Evolutionary conservation across 805 yeast species (phyloP).

Genomic region (Ogataea glucozyma): DNA sequence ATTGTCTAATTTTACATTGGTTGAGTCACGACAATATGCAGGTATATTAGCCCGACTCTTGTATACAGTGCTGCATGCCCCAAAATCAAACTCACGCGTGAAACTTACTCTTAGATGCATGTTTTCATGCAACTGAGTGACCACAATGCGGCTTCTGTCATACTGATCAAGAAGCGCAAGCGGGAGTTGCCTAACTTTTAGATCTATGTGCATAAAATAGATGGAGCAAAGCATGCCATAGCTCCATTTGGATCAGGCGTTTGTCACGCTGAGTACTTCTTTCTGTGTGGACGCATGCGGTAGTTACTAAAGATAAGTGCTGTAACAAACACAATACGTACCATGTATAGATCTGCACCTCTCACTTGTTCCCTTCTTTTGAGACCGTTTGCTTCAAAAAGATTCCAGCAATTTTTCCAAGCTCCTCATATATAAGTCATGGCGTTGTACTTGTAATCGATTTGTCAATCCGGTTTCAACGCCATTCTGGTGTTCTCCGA

Average conservation of each 20-base stretch:
- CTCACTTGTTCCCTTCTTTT: slow-evolving; percentile 1
- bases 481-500: not conserved
- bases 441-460: not conserved
- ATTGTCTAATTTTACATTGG: not conserved
- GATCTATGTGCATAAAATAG: not conserved
- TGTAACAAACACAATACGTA: slow-evolving; percentile 1
- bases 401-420: not conserved
- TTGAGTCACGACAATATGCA: not conserved
- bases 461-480: not conserved
- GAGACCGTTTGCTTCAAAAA: slow-evolving; percentile 7
- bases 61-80: not conserved
- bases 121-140: not conserved
- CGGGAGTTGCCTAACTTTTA: not conserved
- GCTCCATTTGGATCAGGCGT: not conserved
- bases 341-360: slow-evolving; percentile 6
- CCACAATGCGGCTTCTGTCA: slow-evolving; percentile 7
- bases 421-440: not conserved
- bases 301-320: slow-evolving; percentile 1
- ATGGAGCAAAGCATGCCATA: not conserved
- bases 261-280: not conserved
- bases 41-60: not conserved
- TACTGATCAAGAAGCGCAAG: not conserved
- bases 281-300: not conserved
- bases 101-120: not conserved
- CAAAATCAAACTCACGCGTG: not conserved